Conservation (phyloP, 768 basidiomycete genomes). For the Mycena venus region DNA sequence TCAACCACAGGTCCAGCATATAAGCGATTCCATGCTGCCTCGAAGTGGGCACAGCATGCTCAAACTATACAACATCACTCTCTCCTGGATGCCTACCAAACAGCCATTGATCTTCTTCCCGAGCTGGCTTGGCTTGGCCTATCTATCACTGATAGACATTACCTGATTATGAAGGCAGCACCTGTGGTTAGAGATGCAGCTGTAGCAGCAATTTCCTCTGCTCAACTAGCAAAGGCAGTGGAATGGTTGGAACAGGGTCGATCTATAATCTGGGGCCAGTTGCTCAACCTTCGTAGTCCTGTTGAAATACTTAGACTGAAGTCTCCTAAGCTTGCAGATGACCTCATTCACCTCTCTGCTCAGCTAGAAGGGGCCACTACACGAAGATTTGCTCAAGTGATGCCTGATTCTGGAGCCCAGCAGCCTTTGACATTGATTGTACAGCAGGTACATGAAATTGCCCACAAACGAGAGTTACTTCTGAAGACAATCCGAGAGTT, state of each 20-base stretch:
- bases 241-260: constrained; percentile 47
- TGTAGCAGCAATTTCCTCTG: constrained; percentile 25
- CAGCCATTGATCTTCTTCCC: constrained; percentile 32
- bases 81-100: background rate
- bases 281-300: constrained; percentile 40
- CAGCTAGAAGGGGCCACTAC: constrained; percentile 21
- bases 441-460: background rate
- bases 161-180: background rate
- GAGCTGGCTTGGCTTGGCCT: constrained; percentile 34
- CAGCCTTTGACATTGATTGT: background rate
- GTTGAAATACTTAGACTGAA: constrained; percentile 35
- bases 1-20: background rate
- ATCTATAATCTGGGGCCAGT: constrained; percentile 42
- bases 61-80: background rate
- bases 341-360: constrained; percentile 13
- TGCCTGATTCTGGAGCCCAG: background rate
- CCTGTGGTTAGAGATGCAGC: constrained; percentile 14
- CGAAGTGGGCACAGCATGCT: background rate
- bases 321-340: constrained; percentile 20
- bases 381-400: background rate
- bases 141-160: constrained; percentile 26
- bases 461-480: constrained; percentile 1
- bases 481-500: constrained; percentile 28
- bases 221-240: constrained; percentile 30
- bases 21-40: background rate